phyloP scores from a whole-genome alignment of 805 yeast genomes.

The Scheffersomyces lignosus region DNA sequence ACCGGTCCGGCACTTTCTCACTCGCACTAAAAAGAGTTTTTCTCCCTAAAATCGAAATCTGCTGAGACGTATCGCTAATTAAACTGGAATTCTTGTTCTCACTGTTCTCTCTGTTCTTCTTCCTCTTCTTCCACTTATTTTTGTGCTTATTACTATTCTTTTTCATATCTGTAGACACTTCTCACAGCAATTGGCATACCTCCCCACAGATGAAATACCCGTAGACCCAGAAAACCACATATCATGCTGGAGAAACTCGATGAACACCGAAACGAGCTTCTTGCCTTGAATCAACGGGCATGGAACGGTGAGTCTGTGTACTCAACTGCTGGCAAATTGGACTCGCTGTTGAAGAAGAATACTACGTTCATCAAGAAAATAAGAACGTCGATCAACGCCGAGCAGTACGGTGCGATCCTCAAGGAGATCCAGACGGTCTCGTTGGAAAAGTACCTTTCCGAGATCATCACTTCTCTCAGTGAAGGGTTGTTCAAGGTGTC shows the following conservation, averaged over 20 bases:
- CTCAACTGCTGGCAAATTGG: conserved; percentile 41
- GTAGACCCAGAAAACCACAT: too few relatives aligned
- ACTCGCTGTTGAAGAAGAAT: conserved; percentile 79
- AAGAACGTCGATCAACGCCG: conserved; percentile 55
- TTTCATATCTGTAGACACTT: too few relatives aligned
- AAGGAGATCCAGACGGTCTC: conserved; percentile 64
- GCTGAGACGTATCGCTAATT: too few relatives aligned
- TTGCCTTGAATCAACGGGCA: conserved; percentile 44
- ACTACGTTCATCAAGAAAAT: conserved; percentile 76
- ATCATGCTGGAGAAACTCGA: conserved; percentile 1
- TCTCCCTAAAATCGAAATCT: too few relatives aligned
- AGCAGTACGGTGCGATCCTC: conserved; percentile 45
- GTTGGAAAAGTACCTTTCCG: conserved; percentile 73
- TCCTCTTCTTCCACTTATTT: too few relatives aligned
- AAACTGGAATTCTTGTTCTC: too few relatives aligned
- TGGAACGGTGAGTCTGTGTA: conserved; percentile 49
- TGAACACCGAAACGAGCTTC: conserved; percentile 26
- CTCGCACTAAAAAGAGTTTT: too few relatives aligned
- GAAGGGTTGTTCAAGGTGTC: conserved; percentile 60
- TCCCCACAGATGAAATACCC: too few relatives aligned
- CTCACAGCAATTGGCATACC: too few relatives aligned
- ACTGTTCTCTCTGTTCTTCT: too few relatives aligned
- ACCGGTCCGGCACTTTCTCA: too few relatives aligned
- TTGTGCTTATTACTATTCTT: too few relatives aligned
- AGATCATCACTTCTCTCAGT: conserved; percentile 57